Evolutionary conservation across 2,329 filamentous ascomycete species (phyloP), one percentile per base, ranked within the genome.

Genomic region (Ophiostoma angusticollis): DNA sequence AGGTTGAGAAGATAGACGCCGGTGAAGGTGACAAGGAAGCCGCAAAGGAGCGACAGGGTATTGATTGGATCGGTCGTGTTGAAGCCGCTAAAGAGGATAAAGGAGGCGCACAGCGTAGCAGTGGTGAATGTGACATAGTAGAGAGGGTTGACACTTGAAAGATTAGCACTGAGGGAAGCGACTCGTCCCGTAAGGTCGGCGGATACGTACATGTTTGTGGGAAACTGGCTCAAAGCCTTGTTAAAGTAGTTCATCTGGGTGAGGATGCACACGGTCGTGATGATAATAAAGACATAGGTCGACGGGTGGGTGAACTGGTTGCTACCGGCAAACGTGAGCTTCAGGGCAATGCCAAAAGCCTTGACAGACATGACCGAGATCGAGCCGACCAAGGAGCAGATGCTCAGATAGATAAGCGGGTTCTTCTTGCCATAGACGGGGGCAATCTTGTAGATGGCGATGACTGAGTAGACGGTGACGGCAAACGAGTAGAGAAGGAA

Each of bases 161-260:
- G 16, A 7, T 39, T 29, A 49, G 63, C 47, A 62, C 53, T 19
- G 24, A n/a, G n/a, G n/a, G n/a, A n/a, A n/a, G n/a, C n/a, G n/a
- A n/a, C n/a, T n/a, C n/a, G n/a, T n/a, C n/a, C n/a, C n/a, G n/a
- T n/a, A n/a, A n/a, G n/a, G n/a, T n/a, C n/a, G n/a, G n/a, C n/a
- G n/a, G n/a, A n/a, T n/a, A 13, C 83, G 58, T 72, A 94, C 87
- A 98, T 93, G 52, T 93, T 94, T 23, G 91, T 95, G 22, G 84
- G 89, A 62, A 96, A 98, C 54, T 93, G 86, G 59, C 85, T 93
- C 44, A 98, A 66, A 7, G 91, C 91, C 62, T 98, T 98, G 70
- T 98, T 98, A 63, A 98, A 94, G 62, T 98, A 98, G 62, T 98
- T 98, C 91, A 98, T 96, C 68, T 98, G 91, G 8, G 87, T 95